phyloP scores from a whole-genome alignment of 1,284 basidiomycete species.

The Mycena citricolor region DNA sequence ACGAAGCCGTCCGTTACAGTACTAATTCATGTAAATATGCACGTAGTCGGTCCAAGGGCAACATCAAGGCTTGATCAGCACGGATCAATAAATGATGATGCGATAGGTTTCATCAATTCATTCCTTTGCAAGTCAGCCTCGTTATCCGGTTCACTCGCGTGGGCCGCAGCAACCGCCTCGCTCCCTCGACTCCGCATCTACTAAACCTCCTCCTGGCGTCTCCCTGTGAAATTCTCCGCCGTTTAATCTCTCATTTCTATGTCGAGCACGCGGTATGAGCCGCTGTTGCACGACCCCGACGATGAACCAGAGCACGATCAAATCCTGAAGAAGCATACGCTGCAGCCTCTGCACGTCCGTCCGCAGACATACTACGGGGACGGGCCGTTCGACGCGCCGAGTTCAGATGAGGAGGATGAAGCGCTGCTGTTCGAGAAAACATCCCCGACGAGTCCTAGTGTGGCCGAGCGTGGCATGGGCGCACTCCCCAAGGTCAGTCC shows the following conservation, averaged over 20 bases:
- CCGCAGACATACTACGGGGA: conserved; percentile 28
- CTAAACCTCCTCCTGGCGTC: conserved; percentile 22
- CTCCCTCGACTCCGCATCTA: too few species aligned
- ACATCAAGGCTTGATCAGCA: too few species aligned
- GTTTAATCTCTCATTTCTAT: not conserved
- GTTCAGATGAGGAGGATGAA: conserved; percentile 28
- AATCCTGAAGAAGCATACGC: conserved; percentile 16
- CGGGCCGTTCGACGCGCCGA: conserved; percentile 26
- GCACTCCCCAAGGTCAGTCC: conserved; percentile 9
- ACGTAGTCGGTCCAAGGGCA: too few species aligned
- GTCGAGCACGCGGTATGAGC: conserved; percentile 21
- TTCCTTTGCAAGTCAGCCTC: too few species aligned
- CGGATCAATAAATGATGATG: too few species aligned
- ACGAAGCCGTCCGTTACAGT: not conserved
- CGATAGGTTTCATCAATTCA: too few species aligned
- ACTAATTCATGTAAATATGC: not conserved
- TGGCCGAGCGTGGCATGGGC: conserved; percentile 18
- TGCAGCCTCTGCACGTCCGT: conserved; percentile 16
- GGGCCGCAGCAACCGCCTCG: too few species aligned
- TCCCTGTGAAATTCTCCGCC: conserved; percentile 2
- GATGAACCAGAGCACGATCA: conserved; percentile 14
- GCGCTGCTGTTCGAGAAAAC: conserved; percentile 23
- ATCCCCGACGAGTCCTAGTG: conserved; percentile 18
- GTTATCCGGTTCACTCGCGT: too few species aligned
- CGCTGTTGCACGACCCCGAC: conserved; percentile 17